phyloP scores from a whole-genome alignment of 345 rosid genomes.

The Sisymbrium altissimum region DNA sequence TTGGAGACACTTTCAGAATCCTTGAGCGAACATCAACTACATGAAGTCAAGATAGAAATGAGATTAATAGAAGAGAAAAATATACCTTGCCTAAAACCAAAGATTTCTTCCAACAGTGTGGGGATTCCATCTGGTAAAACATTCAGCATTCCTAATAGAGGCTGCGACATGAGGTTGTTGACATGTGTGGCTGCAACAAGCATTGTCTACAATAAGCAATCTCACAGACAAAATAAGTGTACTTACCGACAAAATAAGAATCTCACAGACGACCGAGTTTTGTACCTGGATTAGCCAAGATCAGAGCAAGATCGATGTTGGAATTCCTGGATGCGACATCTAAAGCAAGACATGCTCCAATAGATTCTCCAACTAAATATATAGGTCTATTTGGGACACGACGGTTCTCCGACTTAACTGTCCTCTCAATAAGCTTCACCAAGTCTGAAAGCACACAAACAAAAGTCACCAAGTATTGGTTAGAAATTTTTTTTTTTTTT shows the following conservation, averaged over 20 bases:
- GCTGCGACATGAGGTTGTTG: slow-evolving; percentile 39
- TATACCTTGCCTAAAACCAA: slow-evolving; percentile 25
- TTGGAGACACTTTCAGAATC: background rate
- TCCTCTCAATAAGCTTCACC: slow-evolving; percentile 48
- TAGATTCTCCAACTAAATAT: slow-evolving; percentile 57
- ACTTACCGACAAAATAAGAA: background rate
- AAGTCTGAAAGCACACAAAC: slow-evolving; percentile 35
- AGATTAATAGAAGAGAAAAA: background rate
- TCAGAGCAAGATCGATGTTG: slow-evolving; percentile 44
- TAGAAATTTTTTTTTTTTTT: background rate
- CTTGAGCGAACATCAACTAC: background rate
- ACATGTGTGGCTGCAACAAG: slow-evolving; percentile 44
- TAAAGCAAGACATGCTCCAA: slow-evolving; percentile 61
- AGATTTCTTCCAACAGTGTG: slow-evolving; percentile 32
- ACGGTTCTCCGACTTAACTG: slow-evolving; percentile 38
- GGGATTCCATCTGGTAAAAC: slow-evolving; percentile 39
- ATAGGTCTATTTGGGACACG: slow-evolving; percentile 54
- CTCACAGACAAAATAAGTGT: no score
- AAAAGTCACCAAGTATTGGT: background rate
- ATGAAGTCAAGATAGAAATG: background rate
- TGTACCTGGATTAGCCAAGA: slow-evolving; percentile 60
- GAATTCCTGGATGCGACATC: slow-evolving; percentile 58
- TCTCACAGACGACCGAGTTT: background rate
- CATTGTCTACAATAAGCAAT: background rate
- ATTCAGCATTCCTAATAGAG: slow-evolving; percentile 40